These are phyloP conservation scores for Isabelozyma pseudorhagii DNA, from an alignment of 805 yeast species.

Conservation along the genomic window DNA sequence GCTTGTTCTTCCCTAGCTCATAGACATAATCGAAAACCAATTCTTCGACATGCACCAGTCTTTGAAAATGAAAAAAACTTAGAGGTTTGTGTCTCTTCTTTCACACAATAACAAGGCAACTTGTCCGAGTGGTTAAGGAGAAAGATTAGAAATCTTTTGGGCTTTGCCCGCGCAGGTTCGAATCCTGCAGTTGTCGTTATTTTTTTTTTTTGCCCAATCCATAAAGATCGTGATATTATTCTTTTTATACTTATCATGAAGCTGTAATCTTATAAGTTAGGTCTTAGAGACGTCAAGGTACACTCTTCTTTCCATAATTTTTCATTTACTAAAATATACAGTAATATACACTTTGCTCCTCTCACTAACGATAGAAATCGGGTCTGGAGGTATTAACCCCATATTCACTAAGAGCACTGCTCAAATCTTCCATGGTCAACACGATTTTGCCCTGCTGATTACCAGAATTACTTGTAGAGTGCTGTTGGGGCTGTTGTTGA, in stretches of 20 bases:
- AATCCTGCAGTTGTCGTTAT: slow-evolving; percentile 55
- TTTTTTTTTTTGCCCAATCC: slow-evolving; percentile 7
- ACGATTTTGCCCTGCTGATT: slow-evolving; percentile 74
- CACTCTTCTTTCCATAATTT: no score
- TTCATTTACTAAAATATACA: neutral
- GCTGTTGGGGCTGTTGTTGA: slow-evolving; percentile 32
- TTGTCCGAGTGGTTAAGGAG: slow-evolving; percentile 60
- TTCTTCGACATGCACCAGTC: no score
- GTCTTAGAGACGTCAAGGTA: no score
- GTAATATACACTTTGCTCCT: neutral
- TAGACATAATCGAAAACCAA: no score
- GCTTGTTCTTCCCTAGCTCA: no score
- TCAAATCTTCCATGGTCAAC: slow-evolving; percentile 87
- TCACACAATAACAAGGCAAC: slow-evolving; percentile 25
- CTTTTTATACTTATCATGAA: no score
- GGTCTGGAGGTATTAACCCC: slow-evolving; percentile 89
- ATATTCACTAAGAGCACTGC: slow-evolving; percentile 90
- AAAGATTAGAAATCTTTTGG: slow-evolving; percentile 59
- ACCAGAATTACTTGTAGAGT: slow-evolving; percentile 41
- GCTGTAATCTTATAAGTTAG: no score
- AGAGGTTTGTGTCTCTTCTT: neutral
- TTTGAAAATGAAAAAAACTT: no score
- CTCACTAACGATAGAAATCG: slow-evolving; percentile 69
- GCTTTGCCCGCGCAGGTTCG: slow-evolving; percentile 64
- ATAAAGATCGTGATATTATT: no score